phyloP scores from a whole-genome alignment of 2,329 filamentous ascomycete species.

The Lojkania enalia region DNA sequence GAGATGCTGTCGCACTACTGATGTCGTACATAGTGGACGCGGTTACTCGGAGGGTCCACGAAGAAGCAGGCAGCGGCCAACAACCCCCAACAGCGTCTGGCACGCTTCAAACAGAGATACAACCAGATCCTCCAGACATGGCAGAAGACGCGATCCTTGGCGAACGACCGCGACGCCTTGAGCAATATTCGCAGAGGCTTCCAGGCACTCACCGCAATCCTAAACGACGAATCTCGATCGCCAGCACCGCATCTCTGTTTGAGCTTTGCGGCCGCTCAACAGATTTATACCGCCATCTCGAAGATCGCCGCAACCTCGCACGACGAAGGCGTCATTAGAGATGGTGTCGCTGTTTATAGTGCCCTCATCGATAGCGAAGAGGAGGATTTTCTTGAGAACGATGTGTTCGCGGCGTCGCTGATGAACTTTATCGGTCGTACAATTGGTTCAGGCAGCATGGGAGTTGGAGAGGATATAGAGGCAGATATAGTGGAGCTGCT shows the following conservation, averaged over 20 bases:
- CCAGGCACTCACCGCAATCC: conserved; percentile 64
- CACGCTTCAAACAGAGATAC: conserved; percentile 64
- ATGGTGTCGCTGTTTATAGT: conserved; percentile 84
- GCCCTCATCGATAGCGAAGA: conserved; percentile 95
- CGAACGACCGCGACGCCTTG: conserved; percentile 56
- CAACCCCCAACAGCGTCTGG: conserved; percentile 62
- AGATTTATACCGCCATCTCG: conserved; percentile 86
- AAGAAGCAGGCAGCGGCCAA: conserved; percentile 56
- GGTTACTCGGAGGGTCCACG: conserved; percentile 61
- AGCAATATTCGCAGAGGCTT: conserved; percentile 57
- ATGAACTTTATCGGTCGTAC: conserved; percentile 84
- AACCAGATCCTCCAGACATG: conserved; percentile 65
- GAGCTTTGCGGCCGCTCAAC: conserved; percentile 79
- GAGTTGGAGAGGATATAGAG: conserved; percentile 79
- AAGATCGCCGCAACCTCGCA: conserved; percentile 85
- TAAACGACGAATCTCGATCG: conserved; percentile 86
- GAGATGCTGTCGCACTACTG: no score
- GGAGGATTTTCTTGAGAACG: conserved; percentile 88
- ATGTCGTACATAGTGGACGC: no score
- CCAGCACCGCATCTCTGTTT: conserved; percentile 92
- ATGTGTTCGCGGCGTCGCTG: conserved; percentile 80
- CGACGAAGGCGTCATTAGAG: conserved; percentile 82
- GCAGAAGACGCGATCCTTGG: conserved; percentile 58
- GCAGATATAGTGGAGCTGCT: conserved; percentile 87
- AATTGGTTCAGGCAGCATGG: conserved; percentile 71